Evolutionary conservation across 1,139 yeast genomes (phyloP), one percentile per base, ranked within the genome.

Genomic region (Hansenula lynferdii): DNA sequence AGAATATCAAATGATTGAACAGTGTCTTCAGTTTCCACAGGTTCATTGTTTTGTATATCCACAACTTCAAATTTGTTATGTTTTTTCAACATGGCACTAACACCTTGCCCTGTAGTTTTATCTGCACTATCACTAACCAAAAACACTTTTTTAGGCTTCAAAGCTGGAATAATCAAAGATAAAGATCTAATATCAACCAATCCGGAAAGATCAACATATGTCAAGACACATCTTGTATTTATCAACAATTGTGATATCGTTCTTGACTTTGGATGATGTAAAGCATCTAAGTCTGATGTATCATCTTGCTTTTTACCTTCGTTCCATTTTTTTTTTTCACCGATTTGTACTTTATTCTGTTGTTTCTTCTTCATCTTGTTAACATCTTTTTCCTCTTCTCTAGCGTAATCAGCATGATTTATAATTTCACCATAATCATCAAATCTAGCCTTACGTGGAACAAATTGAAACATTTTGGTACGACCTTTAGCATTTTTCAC

Each of bases 381-480:
- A 16, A 47, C 48, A 33, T 51, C 50, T 32, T 54, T 57, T 41
- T 76, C 80, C 35, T 81, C 86, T 25, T 74, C 77, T 47, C 71
- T 72, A 40, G 75, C 73, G 53, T 82, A 86, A 50, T 84, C 85
- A 30, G 80, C 77, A 30, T 67, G 66, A 41, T 79, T 75, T 25
- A 85, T 77, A 1, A 80, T 63, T 42, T 78, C 82, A 20, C 97
- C 97, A 57, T 90, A 92, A 51, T 90, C 97, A 56, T 92, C 97
- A 35, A 71, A 67, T 47, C 81, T 76, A 21, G 72, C 69, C 46
- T 77, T 75, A 21, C 70, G 68, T 2, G 75, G 72, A 10, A 73
- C 65, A 50, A 70, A 80, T 9, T 96, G 97, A 53, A 89, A 90
- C 85, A 84, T 82, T 34, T 82, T 78, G 41, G 83, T 80, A 47